Percentiles rank a stretch among this genome's conserved stretches.
Conservation (phyloP, 208 protist species). For the Trypanosomatidae sp. region DNA sequence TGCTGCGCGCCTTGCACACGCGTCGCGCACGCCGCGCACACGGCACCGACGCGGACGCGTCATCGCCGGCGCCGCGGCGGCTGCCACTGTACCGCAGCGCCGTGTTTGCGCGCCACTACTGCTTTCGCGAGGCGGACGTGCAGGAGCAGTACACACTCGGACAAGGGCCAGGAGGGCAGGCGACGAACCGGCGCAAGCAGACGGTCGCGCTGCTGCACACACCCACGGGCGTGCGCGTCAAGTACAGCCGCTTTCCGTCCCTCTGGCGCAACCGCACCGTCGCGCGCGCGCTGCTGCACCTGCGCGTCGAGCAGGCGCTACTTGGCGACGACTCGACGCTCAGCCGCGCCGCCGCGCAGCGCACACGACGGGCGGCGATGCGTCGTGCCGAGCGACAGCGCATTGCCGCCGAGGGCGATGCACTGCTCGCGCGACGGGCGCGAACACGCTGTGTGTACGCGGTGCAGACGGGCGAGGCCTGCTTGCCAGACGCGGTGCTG, state of each 20-base stretch:
- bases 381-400: conserved; percentile 11
- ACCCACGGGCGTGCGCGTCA: conserved; percentile 53
- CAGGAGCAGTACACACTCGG: conserved; percentile 63
- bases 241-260: conserved; percentile 78
- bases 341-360: conserved; percentile 13
- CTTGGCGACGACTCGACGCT: conserved; percentile 35
- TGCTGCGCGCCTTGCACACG: conserved; percentile 28
- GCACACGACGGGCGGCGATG: conserved; percentile 7
- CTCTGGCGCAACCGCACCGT: conserved; percentile 72
- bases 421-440: conserved; percentile 6
- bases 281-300: conserved; percentile 56
- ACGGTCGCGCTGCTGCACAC: conserved; percentile 58
- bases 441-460: conserved; percentile 24
- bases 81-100: conserved; percentile 40
- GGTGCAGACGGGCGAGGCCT: conserved; percentile 18
- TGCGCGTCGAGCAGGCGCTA: conserved; percentile 58
- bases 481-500: conserved; percentile 6
- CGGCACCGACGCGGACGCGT: background rate
- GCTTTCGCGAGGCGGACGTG: conserved; percentile 71
- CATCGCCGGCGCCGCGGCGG: conserved; percentile 12
- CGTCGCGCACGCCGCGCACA: conserved; percentile 1
- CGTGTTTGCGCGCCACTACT: conserved; percentile 54
- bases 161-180: conserved; percentile 72
- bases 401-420: conserved; percentile 12
- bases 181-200: conserved; percentile 80